A percentile compares a stretch with the other conserved stretches of the same genome.
Evolutionary conservation across 2,329 filamentous ascomycete genomes (phyloP).

Genomic region (Aspergillus cejpii): DNA sequence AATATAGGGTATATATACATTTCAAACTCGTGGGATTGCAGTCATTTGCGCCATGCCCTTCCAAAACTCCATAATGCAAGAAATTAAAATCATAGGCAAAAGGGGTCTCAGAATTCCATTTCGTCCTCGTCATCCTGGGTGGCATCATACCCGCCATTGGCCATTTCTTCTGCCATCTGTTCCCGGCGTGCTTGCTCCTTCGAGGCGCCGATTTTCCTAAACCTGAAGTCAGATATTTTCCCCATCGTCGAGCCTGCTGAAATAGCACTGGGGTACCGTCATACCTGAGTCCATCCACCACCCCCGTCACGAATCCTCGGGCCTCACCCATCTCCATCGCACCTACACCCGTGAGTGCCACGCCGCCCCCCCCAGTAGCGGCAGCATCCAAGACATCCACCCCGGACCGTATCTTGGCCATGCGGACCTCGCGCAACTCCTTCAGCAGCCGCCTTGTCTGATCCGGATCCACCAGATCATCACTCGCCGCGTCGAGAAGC

Average conservation of each 20-base stretch:
- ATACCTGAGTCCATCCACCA: slow-evolving; percentile 73
- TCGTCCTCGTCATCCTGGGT: slow-evolving; percentile 52
- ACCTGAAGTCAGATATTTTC: slow-evolving; percentile 3
- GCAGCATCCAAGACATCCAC: slow-evolving; percentile 60
- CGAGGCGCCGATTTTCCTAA: slow-evolving; percentile 69
- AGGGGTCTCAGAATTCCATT: slow-evolving; percentile 42
- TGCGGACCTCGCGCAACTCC: slow-evolving; percentile 78
- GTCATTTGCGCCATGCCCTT: slow-evolving; percentile 17
- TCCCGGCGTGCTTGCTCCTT: slow-evolving; percentile 71
- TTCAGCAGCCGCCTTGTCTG: slow-evolving; percentile 67
- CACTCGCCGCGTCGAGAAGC: slow-evolving; percentile 73
- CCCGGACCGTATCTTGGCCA: slow-evolving; percentile 77
- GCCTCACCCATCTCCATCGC: slow-evolving; percentile 90
- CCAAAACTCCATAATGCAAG: slow-evolving; percentile 21
- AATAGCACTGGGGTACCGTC: slow-evolving; percentile 1
- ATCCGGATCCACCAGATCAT: slow-evolving; percentile 71
- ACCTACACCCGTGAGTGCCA: slow-evolving; percentile 72
- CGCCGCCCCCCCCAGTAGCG: slow-evolving; percentile 52
- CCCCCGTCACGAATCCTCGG: slow-evolving; percentile 72
- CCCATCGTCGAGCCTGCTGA: neutral
- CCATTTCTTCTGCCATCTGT: slow-evolving; percentile 62
- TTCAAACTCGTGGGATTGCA: slow-evolving; percentile 18
- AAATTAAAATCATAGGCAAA: slow-evolving; percentile 9
- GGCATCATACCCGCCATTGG: slow-evolving; percentile 45
- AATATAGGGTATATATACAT: slow-evolving; percentile 35